Evolutionary conservation across 768 basidiomycete species (phyloP).

Genomic region (Pholiota molesta): DNA sequence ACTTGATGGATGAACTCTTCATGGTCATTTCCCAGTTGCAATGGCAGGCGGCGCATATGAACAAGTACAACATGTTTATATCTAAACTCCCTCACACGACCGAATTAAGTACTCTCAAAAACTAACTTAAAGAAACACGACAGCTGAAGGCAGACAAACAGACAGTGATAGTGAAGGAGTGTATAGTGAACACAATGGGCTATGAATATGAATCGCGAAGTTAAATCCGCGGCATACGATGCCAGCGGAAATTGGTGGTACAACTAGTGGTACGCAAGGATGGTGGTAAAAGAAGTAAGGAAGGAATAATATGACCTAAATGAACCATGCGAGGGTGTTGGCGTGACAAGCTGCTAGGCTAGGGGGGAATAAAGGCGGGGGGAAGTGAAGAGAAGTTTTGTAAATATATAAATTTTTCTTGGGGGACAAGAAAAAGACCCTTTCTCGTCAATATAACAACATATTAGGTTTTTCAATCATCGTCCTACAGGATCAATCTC

Average conservation of each 20-base stretch:
- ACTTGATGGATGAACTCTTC: neutral
- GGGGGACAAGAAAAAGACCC: slow-evolving; percentile 11
- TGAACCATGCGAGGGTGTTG: slow-evolving; percentile 7
- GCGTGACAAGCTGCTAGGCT: slow-evolving; percentile 9
- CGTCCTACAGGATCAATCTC: slow-evolving; percentile 25
- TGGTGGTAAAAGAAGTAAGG: neutral
- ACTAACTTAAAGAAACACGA: slow-evolving; percentile 2
- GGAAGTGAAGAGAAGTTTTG: slow-evolving; percentile 8
- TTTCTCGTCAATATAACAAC: slow-evolving; percentile 18
- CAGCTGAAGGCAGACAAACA: slow-evolving; percentile 13
- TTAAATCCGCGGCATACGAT: slow-evolving; percentile 17
- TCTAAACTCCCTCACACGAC: slow-evolving; percentile 12
- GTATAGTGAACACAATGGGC: slow-evolving; percentile 26
- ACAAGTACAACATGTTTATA: slow-evolving; percentile 22
- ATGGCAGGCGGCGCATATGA: neutral
- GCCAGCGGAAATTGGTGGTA: slow-evolving; percentile 15
- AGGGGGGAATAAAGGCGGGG: slow-evolving; percentile 10
- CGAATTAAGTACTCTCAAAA: slow-evolving; percentile 15
- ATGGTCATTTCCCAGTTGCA: neutral
- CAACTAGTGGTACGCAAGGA: slow-evolving; percentile 16
- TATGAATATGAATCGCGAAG: slow-evolving; percentile 13
- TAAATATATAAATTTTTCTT: slow-evolving; percentile 14
- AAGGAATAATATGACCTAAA: slow-evolving; percentile 15
- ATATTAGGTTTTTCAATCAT: slow-evolving; percentile 20
- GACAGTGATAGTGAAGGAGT: slow-evolving; percentile 23